These are phyloP conservation scores for Cytospora paraplurivora DNA, from an alignment of 2,329 filamentous ascomycete genomes.

Conservation along the genomic window DNA sequence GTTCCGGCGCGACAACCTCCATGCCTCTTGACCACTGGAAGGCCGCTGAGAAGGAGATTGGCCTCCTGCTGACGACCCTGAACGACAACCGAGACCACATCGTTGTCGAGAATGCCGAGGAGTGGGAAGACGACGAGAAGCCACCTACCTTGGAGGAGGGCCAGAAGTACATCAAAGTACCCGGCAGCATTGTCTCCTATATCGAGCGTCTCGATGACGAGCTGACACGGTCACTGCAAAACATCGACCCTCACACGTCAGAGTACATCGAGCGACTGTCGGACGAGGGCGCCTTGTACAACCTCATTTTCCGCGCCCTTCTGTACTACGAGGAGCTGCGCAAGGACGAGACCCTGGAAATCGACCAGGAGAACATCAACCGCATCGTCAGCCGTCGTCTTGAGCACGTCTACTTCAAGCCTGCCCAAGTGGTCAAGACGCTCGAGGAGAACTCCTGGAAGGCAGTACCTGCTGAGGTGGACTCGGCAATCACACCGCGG, in stretches of 20 bases:
- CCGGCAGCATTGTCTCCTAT: conserved; percentile 92
- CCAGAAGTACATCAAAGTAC: conserved; percentile 84
- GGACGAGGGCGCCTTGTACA: conserved; percentile 89
- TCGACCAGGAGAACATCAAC: conserved; percentile 86
- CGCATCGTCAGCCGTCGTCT: conserved; percentile 89
- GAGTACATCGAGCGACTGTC: conserved; percentile 96
- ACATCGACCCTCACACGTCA: conserved; percentile 96
- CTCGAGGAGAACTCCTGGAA: conserved; percentile 96
- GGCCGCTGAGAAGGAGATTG: conserved; percentile 84
- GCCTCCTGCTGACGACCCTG: conserved; percentile 73
- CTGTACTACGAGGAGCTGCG: conserved; percentile 85
- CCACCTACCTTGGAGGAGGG: conserved; percentile 71
- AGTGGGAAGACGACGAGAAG: conserved; percentile 99
- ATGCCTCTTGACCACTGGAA: conserved; percentile 99
- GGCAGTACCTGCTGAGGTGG: conserved; percentile 65
- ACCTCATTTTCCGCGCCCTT: conserved; percentile 83
- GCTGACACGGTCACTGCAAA: conserved; percentile 93
- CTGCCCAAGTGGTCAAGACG: conserved; percentile 87
- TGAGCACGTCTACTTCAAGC: conserved; percentile 99
- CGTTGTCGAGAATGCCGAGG: conserved; percentile 88
- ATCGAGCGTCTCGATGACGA: conserved; percentile 96
- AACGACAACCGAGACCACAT: conserved; percentile 79
- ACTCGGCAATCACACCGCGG: conserved; percentile 82
- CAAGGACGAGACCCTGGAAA: conserved; percentile 69
- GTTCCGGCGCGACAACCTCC: conserved; percentile 72